Conservation (phyloP, 1,284 basidiomycete species). For the Polyporus tsugae region DNA sequence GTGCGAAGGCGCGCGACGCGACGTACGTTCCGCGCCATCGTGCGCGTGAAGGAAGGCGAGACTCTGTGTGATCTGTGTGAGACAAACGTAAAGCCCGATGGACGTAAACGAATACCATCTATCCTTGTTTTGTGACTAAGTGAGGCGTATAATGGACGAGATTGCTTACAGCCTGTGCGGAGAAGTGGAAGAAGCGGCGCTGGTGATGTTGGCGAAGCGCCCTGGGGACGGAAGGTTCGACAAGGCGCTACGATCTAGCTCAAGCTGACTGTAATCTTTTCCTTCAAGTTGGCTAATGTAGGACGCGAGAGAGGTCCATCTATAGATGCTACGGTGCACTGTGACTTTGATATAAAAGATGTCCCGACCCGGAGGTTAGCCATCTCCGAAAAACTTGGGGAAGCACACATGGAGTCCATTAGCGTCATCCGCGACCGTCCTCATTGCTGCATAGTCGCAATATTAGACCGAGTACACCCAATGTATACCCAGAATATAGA, state of each 20-base stretch:
- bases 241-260: not conserved
- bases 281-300: too few relatives aligned
- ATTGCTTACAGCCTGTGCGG: not conserved
- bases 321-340: not conserved
- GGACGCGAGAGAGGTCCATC: too few relatives aligned
- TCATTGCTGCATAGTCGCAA: not conserved
- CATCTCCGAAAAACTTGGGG: too few relatives aligned
- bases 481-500: too few relatives aligned
- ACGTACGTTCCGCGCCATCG: slow-evolving; percentile 77
- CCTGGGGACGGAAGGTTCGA: too few relatives aligned
- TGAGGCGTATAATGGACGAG: not conserved
- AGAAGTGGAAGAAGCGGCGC: not conserved
- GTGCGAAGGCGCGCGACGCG: slow-evolving; percentile 25
- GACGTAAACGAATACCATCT: not conserved
- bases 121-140: not conserved
- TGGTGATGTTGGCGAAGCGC: not conserved
- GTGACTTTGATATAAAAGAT: too few relatives aligned
- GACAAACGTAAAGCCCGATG: slow-evolving; percentile 1
- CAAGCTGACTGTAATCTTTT: too few relatives aligned
- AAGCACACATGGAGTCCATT: not conserved
- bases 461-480: too few relatives aligned
- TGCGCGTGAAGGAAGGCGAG: slow-evolving; percentile 74
- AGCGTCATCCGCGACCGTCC: not conserved
- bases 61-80: slow-evolving; percentile 55
- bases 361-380: too few relatives aligned